Conservation (phyloP, 441 rosid genomes). For the Gossypium davidsonii region DNA sequence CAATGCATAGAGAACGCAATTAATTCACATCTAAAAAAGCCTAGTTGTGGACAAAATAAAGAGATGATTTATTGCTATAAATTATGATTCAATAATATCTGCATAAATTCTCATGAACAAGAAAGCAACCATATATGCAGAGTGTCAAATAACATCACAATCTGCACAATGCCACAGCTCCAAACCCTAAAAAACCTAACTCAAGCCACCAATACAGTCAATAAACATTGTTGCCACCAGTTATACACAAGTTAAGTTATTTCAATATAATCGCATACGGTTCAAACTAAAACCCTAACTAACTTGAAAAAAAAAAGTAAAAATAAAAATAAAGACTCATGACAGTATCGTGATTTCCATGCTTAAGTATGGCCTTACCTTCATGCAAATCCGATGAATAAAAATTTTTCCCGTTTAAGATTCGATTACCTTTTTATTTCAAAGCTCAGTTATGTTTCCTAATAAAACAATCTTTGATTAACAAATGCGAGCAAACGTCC, state of each 20-base stretch:
- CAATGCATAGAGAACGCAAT: background rate
- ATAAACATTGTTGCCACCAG: background rate
- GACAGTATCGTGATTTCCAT: background rate
- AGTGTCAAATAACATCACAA: background rate
- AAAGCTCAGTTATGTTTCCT: background rate
- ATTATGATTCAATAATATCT: background rate
- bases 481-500: background rate
- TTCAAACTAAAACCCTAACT: constrained; percentile 5
- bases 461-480: background rate
- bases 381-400: background rate
- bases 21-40: background rate
- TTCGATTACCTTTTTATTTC: too few relatives aligned
- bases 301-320: background rate
- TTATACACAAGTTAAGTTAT: background rate
- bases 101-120: background rate
- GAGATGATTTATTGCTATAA: background rate
- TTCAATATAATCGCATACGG: background rate
- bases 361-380: background rate
- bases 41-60: background rate
- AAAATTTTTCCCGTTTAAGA: background rate
- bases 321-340: too few relatives aligned
- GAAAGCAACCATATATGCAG: background rate
- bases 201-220: background rate
- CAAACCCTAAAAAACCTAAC: background rate
- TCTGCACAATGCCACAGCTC: background rate